Evolutionary conservation across 2,329 filamentous ascomycete genomes (phyloP).

Genomic region (Fusarium camptoceras): DNA sequence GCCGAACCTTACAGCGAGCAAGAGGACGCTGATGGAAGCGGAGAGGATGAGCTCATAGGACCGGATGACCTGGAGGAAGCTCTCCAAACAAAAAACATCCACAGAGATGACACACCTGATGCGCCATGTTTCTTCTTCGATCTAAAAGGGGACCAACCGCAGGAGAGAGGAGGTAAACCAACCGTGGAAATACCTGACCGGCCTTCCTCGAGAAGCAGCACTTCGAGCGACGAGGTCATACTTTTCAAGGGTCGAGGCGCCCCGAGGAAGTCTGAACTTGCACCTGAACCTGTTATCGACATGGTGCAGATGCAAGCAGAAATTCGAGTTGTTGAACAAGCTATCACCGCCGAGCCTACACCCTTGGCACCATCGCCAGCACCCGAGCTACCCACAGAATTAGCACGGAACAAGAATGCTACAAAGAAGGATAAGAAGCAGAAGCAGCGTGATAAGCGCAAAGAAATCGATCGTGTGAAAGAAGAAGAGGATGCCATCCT

Average conservation of each 20-base stretch:
- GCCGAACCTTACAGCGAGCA: constrained; percentile 2
- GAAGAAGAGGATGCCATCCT: constrained; percentile 67
- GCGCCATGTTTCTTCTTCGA: constrained; percentile 54
- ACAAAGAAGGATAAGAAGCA: constrained; percentile 29
- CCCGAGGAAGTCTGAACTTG: constrained; percentile 43
- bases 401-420: background rate
- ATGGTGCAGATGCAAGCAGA: constrained; percentile 50
- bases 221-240: constrained; percentile 75
- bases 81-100: constrained; percentile 19
- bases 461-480: constrained; percentile 22
- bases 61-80: constrained; percentile 40
- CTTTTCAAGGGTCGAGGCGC: constrained; percentile 69
- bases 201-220: constrained; percentile 41
- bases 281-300: constrained; percentile 29
- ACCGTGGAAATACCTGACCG: constrained; percentile 32
- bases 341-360: constrained; percentile 26
- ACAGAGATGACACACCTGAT: background rate
- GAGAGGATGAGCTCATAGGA: constrained; percentile 25
- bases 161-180: background rate
- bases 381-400: background rate
- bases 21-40: background rate
- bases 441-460: constrained; percentile 36
- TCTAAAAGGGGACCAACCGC: constrained; percentile 46
- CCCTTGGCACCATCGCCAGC: constrained; percentile 1
- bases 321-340: constrained; percentile 47